These are phyloP conservation scores for Phialophora tarda DNA, from an alignment of 2,329 filamentous ascomycete species.

Conservation along the genomic window DNA sequence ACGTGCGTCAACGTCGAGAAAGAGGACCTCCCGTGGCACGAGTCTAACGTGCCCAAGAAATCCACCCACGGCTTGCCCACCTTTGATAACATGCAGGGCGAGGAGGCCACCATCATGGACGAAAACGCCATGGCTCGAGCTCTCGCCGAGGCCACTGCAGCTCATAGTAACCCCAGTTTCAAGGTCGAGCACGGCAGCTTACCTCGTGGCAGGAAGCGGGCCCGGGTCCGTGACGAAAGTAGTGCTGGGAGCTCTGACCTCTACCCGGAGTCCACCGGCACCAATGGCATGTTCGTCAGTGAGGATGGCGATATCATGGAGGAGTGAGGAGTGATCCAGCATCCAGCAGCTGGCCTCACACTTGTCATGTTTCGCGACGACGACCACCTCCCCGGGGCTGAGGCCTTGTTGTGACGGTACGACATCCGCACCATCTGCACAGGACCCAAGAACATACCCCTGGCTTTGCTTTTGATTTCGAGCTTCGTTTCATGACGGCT, in stretches of 20 bases:
- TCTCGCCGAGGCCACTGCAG: slow-evolving; percentile 1
- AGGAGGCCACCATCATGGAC: slow-evolving; percentile 8
- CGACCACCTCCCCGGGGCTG: neutral
- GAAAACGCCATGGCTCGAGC: neutral
- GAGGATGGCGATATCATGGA: slow-evolving; percentile 17
- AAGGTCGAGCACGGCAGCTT: neutral
- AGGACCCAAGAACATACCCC: neutral
- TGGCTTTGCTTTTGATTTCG: neutral
- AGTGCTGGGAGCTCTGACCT: slow-evolving; percentile 1
- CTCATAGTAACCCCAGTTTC: neutral
- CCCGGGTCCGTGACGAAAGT: slow-evolving; percentile 14
- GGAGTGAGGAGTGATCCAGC: slow-evolving; percentile 13
- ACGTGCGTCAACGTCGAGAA: slow-evolving; percentile 52
- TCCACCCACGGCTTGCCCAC: slow-evolving; percentile 14
- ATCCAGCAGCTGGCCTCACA: neutral
- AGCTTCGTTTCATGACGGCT: neutral
- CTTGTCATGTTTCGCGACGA: neutral
- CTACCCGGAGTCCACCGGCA: neutral
- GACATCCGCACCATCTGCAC: neutral
- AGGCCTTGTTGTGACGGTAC: too few species aligned
- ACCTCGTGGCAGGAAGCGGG: slow-evolving; percentile 19
- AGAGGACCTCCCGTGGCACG: slow-evolving; percentile 50
- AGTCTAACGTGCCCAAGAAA: slow-evolving; percentile 6
- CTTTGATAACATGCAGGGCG: slow-evolving; percentile 20
- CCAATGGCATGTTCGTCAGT: slow-evolving; percentile 21